A percentile compares a stretch with the other conserved stretches of the same genome.
Conservation (phyloP, 2,329 filamentous ascomycete genomes). For the Trichoderma simmonsii region DNA sequence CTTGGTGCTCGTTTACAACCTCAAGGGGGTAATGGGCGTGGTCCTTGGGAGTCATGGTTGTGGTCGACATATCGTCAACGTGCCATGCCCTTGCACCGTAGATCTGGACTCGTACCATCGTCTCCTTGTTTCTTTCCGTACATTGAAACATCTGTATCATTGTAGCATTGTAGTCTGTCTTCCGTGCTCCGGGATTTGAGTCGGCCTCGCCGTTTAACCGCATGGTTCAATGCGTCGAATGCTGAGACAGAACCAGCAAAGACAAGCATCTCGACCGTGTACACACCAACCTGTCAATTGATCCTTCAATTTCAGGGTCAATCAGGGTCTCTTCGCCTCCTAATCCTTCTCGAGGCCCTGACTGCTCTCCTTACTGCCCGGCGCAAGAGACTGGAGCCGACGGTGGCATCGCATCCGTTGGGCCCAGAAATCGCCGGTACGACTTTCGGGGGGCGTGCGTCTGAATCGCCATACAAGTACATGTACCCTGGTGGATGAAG, state of each 20-base stretch:
- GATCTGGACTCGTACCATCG: background rate
- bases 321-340: background rate
- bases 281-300: background rate
- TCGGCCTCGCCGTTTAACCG: background rate
- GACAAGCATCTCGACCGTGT: background rate
- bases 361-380: background rate
- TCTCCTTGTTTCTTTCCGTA: background rate
- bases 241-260: background rate
- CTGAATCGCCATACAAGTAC: background rate
- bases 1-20: background rate
- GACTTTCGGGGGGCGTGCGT: slow-evolving; percentile 9
- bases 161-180: background rate
- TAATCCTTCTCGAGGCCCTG: background rate
- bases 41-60: background rate
- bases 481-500: background rate
- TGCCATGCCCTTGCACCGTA: background rate
- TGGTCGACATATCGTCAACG: background rate
- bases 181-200: background rate
- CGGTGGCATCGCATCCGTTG: slow-evolving; percentile 5
- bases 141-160: background rate
- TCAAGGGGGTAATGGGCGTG: background rate
- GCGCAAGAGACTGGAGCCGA: background rate
- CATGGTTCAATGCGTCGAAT: background rate
- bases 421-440: background rate
- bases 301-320: background rate